Evolutionary conservation across 495 filamentous ascomycete species (phyloP).

Genomic region (Xylaria cubensis): DNA sequence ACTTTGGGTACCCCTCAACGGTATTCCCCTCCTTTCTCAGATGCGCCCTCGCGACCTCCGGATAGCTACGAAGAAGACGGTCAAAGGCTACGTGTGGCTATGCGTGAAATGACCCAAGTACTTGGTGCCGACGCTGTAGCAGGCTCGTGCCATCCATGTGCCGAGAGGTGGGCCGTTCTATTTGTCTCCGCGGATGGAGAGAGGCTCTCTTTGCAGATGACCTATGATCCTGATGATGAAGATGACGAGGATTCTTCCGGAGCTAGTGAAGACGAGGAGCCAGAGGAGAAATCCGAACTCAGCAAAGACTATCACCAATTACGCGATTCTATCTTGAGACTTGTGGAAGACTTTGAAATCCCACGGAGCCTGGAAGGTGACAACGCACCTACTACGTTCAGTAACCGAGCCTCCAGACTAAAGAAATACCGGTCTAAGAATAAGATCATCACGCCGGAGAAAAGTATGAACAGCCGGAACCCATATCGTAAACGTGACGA

Average conservation of each 20-base stretch:
- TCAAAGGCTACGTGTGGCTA: constrained; percentile 60
- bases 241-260: constrained; percentile 68
- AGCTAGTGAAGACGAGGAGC: constrained; percentile 70
- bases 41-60: constrained; percentile 43
- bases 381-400: constrained; percentile 63
- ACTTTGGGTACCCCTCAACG: constrained; percentile 46
- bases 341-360: constrained; percentile 81
- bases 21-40: constrained; percentile 50
- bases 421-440: constrained; percentile 59
- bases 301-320: constrained; percentile 85
- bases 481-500: constrained; percentile 57
- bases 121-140: constrained; percentile 65
- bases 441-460: constrained; percentile 54
- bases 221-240: constrained; percentile 71
- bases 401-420: constrained; percentile 63
- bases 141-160: constrained; percentile 73
- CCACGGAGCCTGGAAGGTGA: constrained; percentile 65
- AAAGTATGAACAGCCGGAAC: constrained; percentile 60
- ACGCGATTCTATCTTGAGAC: constrained; percentile 79
- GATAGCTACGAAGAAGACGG: constrained; percentile 62
- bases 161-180: constrained; percentile 75
- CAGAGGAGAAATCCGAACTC: constrained; percentile 68
- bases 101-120: constrained; percentile 69
- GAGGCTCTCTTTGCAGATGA: constrained; percentile 72
- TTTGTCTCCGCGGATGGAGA: constrained; percentile 77